Evolutionary conservation across 1,139 yeast species (phyloP), one percentile per base, ranked within the genome.

Genomic region (Taphrina wiesneri): DNA sequence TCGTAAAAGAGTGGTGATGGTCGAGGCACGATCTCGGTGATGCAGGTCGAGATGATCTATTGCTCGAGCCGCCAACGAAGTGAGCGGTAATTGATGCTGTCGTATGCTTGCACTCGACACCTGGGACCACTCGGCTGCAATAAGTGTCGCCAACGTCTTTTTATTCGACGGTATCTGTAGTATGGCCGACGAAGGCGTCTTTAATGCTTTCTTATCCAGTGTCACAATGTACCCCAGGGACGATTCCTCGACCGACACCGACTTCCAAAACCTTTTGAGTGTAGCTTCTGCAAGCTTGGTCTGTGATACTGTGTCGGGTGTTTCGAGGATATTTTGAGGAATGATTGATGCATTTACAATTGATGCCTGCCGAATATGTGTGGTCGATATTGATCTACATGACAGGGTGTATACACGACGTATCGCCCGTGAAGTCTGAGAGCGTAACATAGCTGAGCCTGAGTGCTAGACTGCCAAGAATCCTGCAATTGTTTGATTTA

Each of bases 121-220:
- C 62, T 83, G 83, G 65, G 85, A 82, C 99, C 99, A 95, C 77
- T 93, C 99, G 73, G 90, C 91, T 52, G 86, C 86, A 49, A 95
- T 79, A 73, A 92, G 77, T 71, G 86, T 81, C 0, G 97, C 97
- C 70, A 93, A 79, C 25, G 83, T 76, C 54, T 81, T 78, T 74
- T 88, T 87, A 19, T 78, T 70, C 39, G 76, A 74, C 1, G 97
- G 96, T 19, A 95, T 77, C 1, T 84, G 77, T 67, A 93, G 76
- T 15, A 84, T 82, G 74, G 85, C 81, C 0, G 98, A 97, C 63
- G 86, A 77, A 0, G 98, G 97, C 0, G 99, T 92, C 74, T 86
- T 87, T 70, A 93, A 79, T 0, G 96, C 83, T 74, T 87, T 88
- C 0, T 83, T 81, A 72, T 90, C 97, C 56, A 93, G 78, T 69